These are phyloP conservation scores for Rubia balearica DNA, from an alignment of 305 asterid genomes.

Conservation along the genomic window DNA sequence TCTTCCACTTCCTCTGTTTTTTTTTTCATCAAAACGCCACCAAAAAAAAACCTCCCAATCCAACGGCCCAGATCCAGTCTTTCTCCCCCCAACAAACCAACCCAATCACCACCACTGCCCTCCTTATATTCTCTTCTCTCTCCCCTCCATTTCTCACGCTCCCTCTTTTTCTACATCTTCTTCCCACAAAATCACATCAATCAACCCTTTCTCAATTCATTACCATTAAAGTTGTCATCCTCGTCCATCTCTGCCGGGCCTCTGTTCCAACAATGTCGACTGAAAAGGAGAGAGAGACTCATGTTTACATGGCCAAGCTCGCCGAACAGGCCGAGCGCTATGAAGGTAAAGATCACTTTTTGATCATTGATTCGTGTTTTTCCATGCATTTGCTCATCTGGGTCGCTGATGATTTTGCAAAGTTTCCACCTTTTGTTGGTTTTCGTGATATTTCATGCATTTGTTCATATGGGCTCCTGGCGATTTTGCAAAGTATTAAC, in stretches of 20 bases:
- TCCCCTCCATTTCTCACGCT: constrained; percentile 23
- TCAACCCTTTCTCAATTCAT: neutral
- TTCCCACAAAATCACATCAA: constrained; percentile 1
- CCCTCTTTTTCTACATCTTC: constrained; percentile 10
- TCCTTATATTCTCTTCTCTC: neutral
- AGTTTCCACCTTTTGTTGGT: neutral
- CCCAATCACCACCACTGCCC: constrained; percentile 13
- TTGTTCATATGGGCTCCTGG: neutral
- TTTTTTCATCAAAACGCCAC: neutral
- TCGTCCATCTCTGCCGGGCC: neutral
- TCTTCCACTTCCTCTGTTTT: neutral
- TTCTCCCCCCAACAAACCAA: constrained; percentile 5
- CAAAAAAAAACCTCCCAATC: constrained; percentile 10
- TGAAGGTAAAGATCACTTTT: constrained; percentile 35
- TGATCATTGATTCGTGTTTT: neutral
- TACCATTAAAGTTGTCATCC: neutral
- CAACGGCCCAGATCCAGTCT: constrained; percentile 17
- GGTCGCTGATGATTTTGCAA: neutral
- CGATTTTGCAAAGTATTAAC: neutral
- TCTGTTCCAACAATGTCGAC: constrained; percentile 33
- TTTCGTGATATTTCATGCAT: neutral
- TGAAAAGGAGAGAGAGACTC: constrained; percentile 60
- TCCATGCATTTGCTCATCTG: neutral
- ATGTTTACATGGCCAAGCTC: constrained; percentile 69
- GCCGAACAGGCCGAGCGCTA: constrained; percentile 89